Conservation (phyloP, 148 eudicot genomes). For the Vaccinium darrowii region DNA sequence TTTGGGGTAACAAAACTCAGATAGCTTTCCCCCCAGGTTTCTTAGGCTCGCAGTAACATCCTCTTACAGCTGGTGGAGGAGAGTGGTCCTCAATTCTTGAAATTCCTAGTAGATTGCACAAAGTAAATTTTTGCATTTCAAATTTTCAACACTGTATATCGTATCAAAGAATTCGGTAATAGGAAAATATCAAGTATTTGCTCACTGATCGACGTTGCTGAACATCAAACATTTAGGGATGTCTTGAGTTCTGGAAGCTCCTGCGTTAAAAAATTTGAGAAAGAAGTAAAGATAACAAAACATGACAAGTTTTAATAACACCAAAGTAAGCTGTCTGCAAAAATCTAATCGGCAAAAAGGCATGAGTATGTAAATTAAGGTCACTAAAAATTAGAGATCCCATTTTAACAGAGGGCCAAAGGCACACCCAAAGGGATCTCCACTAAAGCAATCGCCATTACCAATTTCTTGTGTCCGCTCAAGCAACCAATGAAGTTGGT, state of each 20-base stretch:
- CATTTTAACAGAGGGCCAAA: not conserved
- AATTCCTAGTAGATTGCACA: conserved; percentile 55
- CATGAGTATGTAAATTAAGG: not conserved
- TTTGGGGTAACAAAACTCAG: not conserved
- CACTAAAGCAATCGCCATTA: not conserved
- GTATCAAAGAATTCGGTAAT: not conserved
- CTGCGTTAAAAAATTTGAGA: conserved; percentile 30
- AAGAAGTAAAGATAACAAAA: not conserved
- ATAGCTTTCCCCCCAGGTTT: conserved; percentile 66
- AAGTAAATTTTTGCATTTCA: not conserved
- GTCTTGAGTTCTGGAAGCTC: conserved; percentile 82
- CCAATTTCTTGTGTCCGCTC: not conserved
- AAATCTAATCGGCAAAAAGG: not conserved
- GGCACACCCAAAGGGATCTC: not conserved
- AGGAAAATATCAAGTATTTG: conserved; percentile 5
- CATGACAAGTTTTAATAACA: not conserved
- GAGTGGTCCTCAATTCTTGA: conserved; percentile 75
- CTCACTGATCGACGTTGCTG: conserved; percentile 83
- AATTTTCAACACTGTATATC: not conserved
- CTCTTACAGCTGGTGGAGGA: conserved; percentile 84
- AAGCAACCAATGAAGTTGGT: not conserved
- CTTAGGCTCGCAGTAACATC: conserved; percentile 74
- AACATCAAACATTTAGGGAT: conserved; percentile 76
- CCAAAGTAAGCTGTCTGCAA: not conserved
- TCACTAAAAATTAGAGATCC: not conserved